Conservation (phyloP, 495 filamentous ascomycete genomes). For the Daldinia childiae region DNA sequence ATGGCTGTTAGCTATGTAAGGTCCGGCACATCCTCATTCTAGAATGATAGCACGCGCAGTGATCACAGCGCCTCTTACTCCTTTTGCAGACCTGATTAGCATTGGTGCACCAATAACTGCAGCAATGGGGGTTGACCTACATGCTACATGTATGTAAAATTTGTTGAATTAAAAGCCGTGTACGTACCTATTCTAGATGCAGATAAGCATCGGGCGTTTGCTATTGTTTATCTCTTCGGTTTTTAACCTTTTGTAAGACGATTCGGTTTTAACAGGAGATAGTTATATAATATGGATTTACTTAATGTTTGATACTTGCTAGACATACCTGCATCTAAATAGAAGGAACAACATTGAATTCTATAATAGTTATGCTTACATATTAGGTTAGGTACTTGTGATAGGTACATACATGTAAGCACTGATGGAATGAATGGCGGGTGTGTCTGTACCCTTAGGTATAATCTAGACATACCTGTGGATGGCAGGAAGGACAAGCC, state of each 20-base stretch:
- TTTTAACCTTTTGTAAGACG: too few species aligned
- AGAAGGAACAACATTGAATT: too few species aligned
- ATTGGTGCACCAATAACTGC: slow-evolving; percentile 17
- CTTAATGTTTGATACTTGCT: too few species aligned
- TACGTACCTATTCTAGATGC: background rate
- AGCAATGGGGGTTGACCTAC: background rate
- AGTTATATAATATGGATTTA: too few species aligned
- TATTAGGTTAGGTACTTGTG: background rate
- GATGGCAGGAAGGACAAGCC: slow-evolving; percentile 18
- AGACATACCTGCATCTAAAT: too few species aligned
- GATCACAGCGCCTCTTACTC: slow-evolving; percentile 36
- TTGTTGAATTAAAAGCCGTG: background rate
- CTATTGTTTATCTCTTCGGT: too few species aligned
- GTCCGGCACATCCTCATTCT: slow-evolving; percentile 36
- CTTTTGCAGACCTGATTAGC: slow-evolving; percentile 22
- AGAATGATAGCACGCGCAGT: slow-evolving; percentile 33
- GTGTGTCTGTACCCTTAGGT: background rate
- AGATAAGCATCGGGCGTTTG: too few species aligned
- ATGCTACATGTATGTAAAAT: background rate
- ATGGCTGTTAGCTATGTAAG: slow-evolving; percentile 16
- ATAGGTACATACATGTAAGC: background rate
- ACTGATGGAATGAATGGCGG: background rate
- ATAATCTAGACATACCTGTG: background rate
- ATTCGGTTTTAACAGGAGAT: too few species aligned
- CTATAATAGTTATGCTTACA: too few species aligned